Conservation (phyloP, 2,329 filamentous ascomycete genomes). For the Chrysoporthe puriensis region DNA sequence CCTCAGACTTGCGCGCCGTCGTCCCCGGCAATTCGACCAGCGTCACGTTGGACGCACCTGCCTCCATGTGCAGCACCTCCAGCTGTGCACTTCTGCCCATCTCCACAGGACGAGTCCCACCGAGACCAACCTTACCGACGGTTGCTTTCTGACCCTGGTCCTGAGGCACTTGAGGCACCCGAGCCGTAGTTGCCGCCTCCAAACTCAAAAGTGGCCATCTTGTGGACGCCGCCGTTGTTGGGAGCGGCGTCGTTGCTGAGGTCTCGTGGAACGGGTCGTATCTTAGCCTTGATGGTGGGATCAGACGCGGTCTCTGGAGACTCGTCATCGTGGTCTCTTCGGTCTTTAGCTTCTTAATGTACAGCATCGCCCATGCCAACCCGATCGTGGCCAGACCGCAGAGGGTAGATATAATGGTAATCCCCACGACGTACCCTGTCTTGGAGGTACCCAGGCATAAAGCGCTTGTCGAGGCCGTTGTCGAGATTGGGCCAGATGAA, state of each 20-base stretch:
- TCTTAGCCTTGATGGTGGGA: neutral
- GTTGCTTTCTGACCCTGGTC: neutral
- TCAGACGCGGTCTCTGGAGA: neutral
- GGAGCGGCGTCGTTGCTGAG: neutral
- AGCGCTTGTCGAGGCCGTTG: neutral
- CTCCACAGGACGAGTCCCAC: neutral
- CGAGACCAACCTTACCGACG: neutral
- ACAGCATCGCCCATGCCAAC: constrained; percentile 4
- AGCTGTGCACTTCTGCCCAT: neutral
- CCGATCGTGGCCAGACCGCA: constrained; percentile 17
- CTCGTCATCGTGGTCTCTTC: neutral
- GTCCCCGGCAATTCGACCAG: neutral
- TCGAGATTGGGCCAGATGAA: neutral
- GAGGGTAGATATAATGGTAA: constrained; percentile 22
- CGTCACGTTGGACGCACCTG: neutral
- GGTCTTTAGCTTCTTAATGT: constrained; percentile 14
- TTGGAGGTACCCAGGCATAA: neutral
- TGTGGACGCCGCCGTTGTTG: neutral
- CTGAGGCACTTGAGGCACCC: neutral
- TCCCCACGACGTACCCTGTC: constrained; percentile 17
- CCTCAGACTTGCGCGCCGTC: neutral
- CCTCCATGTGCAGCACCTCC: neutral
- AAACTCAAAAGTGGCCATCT: neutral
- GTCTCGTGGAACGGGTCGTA: constrained; percentile 3
- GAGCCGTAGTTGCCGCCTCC: neutral